Percentiles rank a stretch among this genome's conserved stretches.
These are phyloP conservation scores for Gracilaria gracilis DNA, from an alignment of 23 red algal genomes.

Conservation along the genomic window DNA sequence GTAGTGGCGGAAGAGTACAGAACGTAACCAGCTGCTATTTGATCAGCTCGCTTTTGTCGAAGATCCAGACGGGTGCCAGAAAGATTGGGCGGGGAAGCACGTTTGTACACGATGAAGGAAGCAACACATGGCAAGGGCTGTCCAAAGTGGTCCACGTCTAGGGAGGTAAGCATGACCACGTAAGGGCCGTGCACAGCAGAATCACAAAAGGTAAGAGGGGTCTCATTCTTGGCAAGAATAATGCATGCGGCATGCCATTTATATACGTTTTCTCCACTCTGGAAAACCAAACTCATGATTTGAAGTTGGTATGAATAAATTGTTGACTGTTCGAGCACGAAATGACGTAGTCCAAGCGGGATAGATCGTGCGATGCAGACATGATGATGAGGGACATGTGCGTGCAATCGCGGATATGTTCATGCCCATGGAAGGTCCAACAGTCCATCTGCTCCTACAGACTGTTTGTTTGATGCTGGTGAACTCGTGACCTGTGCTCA, in stretches of 20 bases:
- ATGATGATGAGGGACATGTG: background rate
- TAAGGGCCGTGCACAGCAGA: no score
- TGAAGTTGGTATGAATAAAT: background rate
- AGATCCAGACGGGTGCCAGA: conserved; percentile 79
- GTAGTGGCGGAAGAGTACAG: conserved; percentile 81
- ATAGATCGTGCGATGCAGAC: background rate
- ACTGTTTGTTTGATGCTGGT: background rate
- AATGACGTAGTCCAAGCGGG: background rate
- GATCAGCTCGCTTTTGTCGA: conserved; percentile 57
- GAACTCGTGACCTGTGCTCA: background rate
- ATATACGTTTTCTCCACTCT: background rate
- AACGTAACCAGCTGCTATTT: conserved; percentile 91
- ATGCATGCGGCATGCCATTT: no score
- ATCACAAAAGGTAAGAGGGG: no score
- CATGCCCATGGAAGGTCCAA: background rate
- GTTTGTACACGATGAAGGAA: conserved; percentile 82
- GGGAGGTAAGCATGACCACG: no score
- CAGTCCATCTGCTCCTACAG: background rate
- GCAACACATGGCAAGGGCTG: conserved; percentile 72
- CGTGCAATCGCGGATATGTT: background rate
- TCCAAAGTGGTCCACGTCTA: no score
- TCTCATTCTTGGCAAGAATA: conserved; percentile 65
- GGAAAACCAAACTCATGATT: background rate
- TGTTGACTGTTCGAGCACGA: background rate
- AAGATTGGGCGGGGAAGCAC: conserved; percentile 60